phyloP scores from a whole-genome alignment of 257 asterid species.

The Paraleonurus japonicus region DNA sequence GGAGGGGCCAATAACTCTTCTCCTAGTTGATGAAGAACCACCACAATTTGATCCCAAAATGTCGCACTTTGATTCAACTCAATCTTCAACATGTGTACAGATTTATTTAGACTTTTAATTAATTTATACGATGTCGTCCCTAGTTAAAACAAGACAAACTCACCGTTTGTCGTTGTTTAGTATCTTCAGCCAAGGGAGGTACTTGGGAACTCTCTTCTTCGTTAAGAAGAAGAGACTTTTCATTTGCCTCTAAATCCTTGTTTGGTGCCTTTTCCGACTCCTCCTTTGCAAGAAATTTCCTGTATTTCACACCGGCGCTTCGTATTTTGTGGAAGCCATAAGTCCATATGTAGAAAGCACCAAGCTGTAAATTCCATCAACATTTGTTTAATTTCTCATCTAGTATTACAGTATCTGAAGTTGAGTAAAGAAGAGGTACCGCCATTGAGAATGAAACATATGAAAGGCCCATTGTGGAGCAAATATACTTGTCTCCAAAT shows the following conservation, averaged over 20 bases:
- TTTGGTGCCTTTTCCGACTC: conserved; percentile 42
- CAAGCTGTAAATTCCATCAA: conserved; percentile 42
- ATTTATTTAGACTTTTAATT: not conserved
- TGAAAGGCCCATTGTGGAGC: conserved; percentile 63
- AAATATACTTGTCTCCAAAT: conserved; percentile 63
- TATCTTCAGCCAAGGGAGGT: not conserved
- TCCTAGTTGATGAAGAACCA: conserved; percentile 41
- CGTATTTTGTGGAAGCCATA: conserved; percentile 54
- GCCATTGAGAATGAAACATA: conserved; percentile 95
- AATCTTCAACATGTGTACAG: conserved; percentile 4
- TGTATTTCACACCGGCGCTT: conserved; percentile 37
- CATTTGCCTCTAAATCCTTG: conserved; percentile 52
- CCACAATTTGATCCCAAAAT: conserved; percentile 30
- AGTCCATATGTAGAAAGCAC: conserved; percentile 82
- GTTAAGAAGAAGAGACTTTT: conserved; percentile 46
- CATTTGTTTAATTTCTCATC: too few relatives aligned
- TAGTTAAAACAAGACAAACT: too few relatives aligned
- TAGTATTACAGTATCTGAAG: too few relatives aligned
- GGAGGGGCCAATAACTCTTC: conserved; percentile 78
- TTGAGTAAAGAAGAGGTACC: conserved; percentile 33
- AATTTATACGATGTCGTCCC: too few relatives aligned
- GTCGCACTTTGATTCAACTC: conserved; percentile 24
- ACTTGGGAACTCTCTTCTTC: conserved; percentile 29
- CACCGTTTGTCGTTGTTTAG: conserved; percentile 31
- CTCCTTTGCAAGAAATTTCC: conserved; percentile 25